Base-by-base conservation (phyloP, 2,329 filamentous ascomycete species). In the Penicillium sp. region DNA sequence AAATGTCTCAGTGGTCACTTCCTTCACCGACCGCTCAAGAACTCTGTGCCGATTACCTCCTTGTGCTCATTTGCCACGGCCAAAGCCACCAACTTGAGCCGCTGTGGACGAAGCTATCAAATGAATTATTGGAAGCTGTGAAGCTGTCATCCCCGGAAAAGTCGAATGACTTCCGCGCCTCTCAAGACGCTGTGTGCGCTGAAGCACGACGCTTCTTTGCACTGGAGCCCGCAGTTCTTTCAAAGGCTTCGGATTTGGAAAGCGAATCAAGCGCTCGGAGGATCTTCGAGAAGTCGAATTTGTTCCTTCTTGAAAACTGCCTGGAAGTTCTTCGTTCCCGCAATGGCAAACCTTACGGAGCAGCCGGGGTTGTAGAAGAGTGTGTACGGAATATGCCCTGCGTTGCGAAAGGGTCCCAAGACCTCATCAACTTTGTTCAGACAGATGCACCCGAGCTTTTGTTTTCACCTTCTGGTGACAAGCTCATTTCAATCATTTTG, bases 131-230 rank as follows among this genome's bases (percentile, higher is more conserved):
- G 26, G 79, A 85, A 31, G 82, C 84, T 37, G 86, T 96, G 55
- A 87, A 86, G 53, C 84, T 85, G 6, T 96, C 91, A 0, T 82
- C 90, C 5, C 91, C 93, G 1, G 91, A 93, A 68, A 86, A 93
- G 55, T 92, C 91, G 0, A 88, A 88, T 60, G 89, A 91, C 19
- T 90, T 90, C 63, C 81, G 84, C 26, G 80, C 81, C 43, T 96
- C 91, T 0, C 91, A 96, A 70, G 81, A 85, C 50, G 79, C 80
- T 41, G 81, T 96, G 26, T 84, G 85, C 10, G 80, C 86, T 7
- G 84, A 89, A 65, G 87, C 87, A 0, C 79, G 81, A 46, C 86
- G 90, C 0, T 91, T 91, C 76, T 88, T 90, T 58, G 75, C 82
- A 1, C 73, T 91, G 10, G 79, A 80, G 59, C 62, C 70, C 46